Conservation (phyloP, 495 filamentous ascomycete genomes). For the Talaromyces liani region DNA sequence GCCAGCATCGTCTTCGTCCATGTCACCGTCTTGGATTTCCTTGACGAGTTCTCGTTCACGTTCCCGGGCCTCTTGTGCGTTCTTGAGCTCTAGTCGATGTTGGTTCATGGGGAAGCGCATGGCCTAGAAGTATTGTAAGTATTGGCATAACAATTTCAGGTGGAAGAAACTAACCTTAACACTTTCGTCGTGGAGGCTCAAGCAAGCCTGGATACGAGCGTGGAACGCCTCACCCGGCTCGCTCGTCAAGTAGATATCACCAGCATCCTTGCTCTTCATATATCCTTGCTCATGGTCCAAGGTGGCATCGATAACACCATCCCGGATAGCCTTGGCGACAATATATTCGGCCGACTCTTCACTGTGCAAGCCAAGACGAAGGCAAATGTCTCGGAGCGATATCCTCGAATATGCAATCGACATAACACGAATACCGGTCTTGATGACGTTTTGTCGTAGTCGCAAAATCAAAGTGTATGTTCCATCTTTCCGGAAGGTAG, state of each 20-base stretch:
- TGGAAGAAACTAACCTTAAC: constrained; percentile 64
- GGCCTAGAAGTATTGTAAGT: constrained; percentile 48
- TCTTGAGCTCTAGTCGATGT: constrained; percentile 94
- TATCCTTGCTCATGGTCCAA: constrained; percentile 90
- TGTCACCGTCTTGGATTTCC: constrained; percentile 96
- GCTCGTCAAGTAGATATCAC: constrained; percentile 90
- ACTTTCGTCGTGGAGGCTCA: constrained; percentile 91
- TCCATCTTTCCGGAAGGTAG: constrained; percentile 83
- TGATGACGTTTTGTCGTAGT: constrained; percentile 96
- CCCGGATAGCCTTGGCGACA: constrained; percentile 95
- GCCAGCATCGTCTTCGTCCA: constrained; percentile 94
- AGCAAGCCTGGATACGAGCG: constrained; percentile 84
- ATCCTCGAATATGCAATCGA: constrained; percentile 95
- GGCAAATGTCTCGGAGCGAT: constrained; percentile 95
- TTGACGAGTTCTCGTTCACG: constrained; percentile 94
- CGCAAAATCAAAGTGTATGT: constrained; percentile 94
- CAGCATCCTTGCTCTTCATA: constrained; percentile 96
- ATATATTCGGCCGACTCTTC: constrained; percentile 99
- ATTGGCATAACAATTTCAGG: background rate
- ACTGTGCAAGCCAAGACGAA: constrained; percentile 81
- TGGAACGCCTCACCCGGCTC: constrained; percentile 97
- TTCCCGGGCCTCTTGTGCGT: constrained; percentile 93
- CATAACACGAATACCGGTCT: constrained; percentile 98
- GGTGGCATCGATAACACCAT: constrained; percentile 95
- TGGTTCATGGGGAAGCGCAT: constrained; percentile 99